A percentile compares a stretch with the other conserved stretches of the same genome.
Evolutionary conservation across 345 rosid genomes (phyloP).

Genomic region (Carallia pectinifolia): DNA sequence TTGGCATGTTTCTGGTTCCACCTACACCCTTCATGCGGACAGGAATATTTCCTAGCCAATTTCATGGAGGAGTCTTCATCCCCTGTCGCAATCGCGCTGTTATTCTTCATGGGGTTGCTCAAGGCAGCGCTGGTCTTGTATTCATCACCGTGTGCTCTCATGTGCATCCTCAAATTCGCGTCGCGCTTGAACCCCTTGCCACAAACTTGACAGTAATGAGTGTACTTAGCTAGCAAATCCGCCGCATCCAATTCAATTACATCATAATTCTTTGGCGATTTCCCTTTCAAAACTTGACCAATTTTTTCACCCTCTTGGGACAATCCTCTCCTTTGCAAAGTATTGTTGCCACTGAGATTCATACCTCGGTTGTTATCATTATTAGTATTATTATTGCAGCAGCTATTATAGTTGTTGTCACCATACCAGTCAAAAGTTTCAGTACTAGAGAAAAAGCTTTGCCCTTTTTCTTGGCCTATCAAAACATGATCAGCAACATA

Average conservation of each 20-base stretch:
- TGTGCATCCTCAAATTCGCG: slow-evolving; percentile 93
- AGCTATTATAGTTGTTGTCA: slow-evolving; percentile 6
- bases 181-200: slow-evolving; percentile 91
- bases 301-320: not conserved
- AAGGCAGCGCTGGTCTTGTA: slow-evolving; percentile 77
- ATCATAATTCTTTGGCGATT: slow-evolving; percentile 25
- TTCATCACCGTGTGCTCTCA: slow-evolving; percentile 93
- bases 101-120: slow-evolving; percentile 48
- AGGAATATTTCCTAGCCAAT: slow-evolving; percentile 54
- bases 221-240: slow-evolving; percentile 72
- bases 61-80: slow-evolving; percentile 19
- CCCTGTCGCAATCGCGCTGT: not conserved
- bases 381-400: not conserved
- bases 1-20: slow-evolving; percentile 81
- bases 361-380: not conserved
- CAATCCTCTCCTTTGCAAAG: slow-evolving; percentile 13
- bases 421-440: slow-evolving; percentile 34
- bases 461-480: slow-evolving; percentile 29
- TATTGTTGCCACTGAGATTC: slow-evolving; percentile 5
- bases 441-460: slow-evolving; percentile 21
- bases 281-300: slow-evolving; percentile 11
- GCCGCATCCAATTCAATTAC: slow-evolving; percentile 60
- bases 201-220: slow-evolving; percentile 79
- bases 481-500: slow-evolving; percentile 3
- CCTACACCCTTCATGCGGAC: slow-evolving; percentile 80